Percentiles rank a stretch among this genome's conserved stretches.
These are phyloP conservation scores for Cyclotella cryptica DNA, from an alignment of 108 stramenopile species.

Conservation along the genomic window DNA sequence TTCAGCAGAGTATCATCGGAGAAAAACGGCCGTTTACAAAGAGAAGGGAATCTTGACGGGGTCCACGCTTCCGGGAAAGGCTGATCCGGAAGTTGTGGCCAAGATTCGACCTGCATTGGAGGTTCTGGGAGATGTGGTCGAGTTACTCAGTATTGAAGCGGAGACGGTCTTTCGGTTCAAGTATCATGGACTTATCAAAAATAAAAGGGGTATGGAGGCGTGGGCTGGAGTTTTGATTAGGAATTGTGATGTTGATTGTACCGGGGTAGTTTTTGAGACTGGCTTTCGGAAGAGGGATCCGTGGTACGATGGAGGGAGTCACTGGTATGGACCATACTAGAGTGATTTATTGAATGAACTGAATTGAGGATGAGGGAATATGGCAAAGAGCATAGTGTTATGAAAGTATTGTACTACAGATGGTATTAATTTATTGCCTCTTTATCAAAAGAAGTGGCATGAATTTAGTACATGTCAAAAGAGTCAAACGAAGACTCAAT, in stretches of 20 bases:
- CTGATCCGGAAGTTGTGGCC: conserved; percentile 59
- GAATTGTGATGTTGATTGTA: conserved; percentile 84
- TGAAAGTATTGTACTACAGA: too few species aligned
- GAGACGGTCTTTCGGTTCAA: conserved; percentile 86
- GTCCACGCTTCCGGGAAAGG: conserved; percentile 66
- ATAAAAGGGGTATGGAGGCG: conserved; percentile 81
- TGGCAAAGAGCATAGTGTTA: too few species aligned
- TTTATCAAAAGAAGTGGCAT: too few species aligned
- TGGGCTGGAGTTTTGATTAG: conserved; percentile 78
- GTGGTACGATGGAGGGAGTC: conserved; percentile 77
- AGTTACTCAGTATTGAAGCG: conserved; percentile 75
- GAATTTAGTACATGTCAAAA: too few species aligned
- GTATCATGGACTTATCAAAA: conserved; percentile 88
- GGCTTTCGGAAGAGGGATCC: conserved; percentile 84
- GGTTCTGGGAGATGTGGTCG: conserved; percentile 71
- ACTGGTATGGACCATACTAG: conserved; percentile 69
- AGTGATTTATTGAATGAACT: too few species aligned
- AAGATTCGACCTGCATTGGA: conserved; percentile 81
- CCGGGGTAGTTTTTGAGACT: conserved; percentile 87
- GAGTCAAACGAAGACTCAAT: too few species aligned
- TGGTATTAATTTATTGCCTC: too few species aligned
- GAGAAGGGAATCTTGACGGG: conserved; percentile 71
- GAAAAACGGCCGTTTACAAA: conserved; percentile 67
- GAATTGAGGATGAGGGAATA: too few species aligned
- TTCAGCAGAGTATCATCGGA: conserved; percentile 59